Evolutionary conservation across 129 eudicot species (phyloP).

Genomic region (Dittrichia graveolens): DNA sequence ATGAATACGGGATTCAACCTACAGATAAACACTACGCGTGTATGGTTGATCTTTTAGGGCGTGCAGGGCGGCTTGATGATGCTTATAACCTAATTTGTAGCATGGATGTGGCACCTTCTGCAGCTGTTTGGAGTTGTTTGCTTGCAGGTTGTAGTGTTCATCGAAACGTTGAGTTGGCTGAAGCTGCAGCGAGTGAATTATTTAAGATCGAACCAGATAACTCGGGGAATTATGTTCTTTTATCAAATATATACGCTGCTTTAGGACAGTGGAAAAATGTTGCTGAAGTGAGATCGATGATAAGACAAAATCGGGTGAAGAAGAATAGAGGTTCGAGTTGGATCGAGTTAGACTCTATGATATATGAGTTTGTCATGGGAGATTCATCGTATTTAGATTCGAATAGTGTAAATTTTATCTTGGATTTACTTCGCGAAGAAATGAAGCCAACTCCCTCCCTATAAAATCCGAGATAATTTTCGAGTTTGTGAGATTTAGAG

Average conservation of each 20-base stretch:
- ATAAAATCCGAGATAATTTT: too few relatives aligned
- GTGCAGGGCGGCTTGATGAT: constrained; percentile 45
- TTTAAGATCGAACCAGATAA: constrained; percentile 58
- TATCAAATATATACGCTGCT: constrained; percentile 52
- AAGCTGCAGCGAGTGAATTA: constrained; percentile 52
- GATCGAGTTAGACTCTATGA: constrained; percentile 48
- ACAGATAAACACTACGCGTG: constrained; percentile 52
- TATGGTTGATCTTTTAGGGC: constrained; percentile 58
- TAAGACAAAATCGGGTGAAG: constrained; percentile 44
- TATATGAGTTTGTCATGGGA: constrained; percentile 58
- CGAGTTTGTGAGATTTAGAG: too few relatives aligned
- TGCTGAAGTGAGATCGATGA: constrained; percentile 44
- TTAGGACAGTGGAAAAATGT: constrained; percentile 49
- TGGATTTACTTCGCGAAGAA: constrained; percentile 44
- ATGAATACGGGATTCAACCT: constrained; percentile 36
- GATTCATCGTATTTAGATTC: constrained; percentile 33
- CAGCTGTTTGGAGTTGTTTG: constrained; percentile 57
- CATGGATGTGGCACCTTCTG: constrained; percentile 42
- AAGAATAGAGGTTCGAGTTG: constrained; percentile 63
- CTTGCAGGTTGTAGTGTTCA: constrained; percentile 53
- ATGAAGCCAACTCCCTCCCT: constrained; percentile 35
- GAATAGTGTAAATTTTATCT: constrained; percentile 32
- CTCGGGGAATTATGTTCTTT: constrained; percentile 58
- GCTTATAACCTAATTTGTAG: constrained; percentile 37
- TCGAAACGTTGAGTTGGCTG: constrained; percentile 43